A percentile compares a stretch with the other conserved stretches of the same genome.
These are phyloP conservation scores for Populus hybrid DNA, from an alignment of 441 rosid species.

Conservation along the genomic window DNA sequence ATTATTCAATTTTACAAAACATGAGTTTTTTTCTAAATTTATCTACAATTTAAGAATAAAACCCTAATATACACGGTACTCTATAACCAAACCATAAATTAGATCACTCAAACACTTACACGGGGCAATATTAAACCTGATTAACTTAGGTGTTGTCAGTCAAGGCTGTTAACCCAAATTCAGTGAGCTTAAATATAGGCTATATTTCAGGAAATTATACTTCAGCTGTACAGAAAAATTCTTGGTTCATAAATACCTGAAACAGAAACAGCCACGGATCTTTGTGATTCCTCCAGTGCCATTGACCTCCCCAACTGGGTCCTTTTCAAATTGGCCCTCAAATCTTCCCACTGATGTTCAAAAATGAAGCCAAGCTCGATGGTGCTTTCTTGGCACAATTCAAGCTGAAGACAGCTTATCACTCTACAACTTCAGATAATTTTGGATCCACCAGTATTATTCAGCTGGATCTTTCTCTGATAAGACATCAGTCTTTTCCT, in stretches of 20 bases:
- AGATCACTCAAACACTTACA: neutral
- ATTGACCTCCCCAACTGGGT: slow-evolving; percentile 7
- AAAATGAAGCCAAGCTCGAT: slow-evolving; percentile 1
- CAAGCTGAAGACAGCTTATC: slow-evolving; percentile 7
- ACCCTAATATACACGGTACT: too few species aligned
- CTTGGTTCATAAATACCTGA: neutral
- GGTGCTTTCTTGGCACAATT: neutral
- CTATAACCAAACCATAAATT: too few species aligned
- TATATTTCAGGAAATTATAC: neutral
- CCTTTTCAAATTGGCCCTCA: slow-evolving; percentile 7
- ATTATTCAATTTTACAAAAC: too few species aligned
- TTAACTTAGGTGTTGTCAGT: neutral
- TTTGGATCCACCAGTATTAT: neutral
- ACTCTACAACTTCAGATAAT: slow-evolving; percentile 4
- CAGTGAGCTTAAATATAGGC: neutral
- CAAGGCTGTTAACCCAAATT: neutral
- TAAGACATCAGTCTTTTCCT: neutral
- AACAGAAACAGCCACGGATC: slow-evolving; percentile 16
- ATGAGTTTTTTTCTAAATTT: too few species aligned
- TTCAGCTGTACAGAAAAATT: slow-evolving; percentile 8
- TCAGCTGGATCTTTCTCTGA: slow-evolving; percentile 4
- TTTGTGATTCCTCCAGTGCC: slow-evolving; percentile 15
- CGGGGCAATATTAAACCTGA: neutral
- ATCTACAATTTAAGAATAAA: too few species aligned
- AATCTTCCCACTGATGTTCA: neutral